Evolutionary conservation across 2,329 filamentous ascomycete species (phyloP).

Genomic region (Aspergillus ochraceoroseus): DNA sequence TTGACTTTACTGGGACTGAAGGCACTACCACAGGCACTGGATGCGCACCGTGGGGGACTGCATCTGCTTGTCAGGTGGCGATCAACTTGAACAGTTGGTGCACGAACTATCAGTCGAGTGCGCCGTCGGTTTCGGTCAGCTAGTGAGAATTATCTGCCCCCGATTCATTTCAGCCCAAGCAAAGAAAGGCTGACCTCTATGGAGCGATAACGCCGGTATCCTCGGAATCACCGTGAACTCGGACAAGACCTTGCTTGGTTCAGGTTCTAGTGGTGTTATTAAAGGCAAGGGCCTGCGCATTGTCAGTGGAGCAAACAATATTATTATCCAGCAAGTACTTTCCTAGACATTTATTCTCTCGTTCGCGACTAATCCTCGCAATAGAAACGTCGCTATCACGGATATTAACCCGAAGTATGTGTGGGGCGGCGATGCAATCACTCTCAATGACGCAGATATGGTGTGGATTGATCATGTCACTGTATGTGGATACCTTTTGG

Average conservation of each 20-base stretch:
- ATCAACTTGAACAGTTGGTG: no score
- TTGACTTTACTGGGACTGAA: no score
- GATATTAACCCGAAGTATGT: constrained; percentile 56
- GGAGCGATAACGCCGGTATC: constrained; percentile 49
- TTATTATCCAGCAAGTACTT: constrained; percentile 55
- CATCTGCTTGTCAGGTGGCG: no score
- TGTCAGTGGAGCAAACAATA: constrained; percentile 47
- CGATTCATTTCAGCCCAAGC: neutral
- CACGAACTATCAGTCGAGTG: no score
- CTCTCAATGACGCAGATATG: constrained; percentile 43
- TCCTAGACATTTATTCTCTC: no score
- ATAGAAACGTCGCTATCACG: constrained; percentile 16
- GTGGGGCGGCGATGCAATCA: constrained; percentile 58
- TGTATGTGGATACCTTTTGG: constrained; percentile 18
- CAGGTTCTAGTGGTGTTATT: constrained; percentile 52
- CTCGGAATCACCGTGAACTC: constrained; percentile 51
- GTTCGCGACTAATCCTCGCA: neutral
- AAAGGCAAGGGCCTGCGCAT: constrained; percentile 55
- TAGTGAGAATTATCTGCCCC: constrained; percentile 22
- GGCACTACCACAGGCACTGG: no score
- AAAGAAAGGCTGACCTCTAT: neutral
- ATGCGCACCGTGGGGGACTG: no score
- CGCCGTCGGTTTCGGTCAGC: constrained; percentile 42
- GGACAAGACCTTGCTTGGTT: constrained; percentile 56
- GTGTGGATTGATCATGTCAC: constrained; percentile 52